phyloP scores from a whole-genome alignment of 208 protist species.

The Trypanosoma lewisi region DNA sequence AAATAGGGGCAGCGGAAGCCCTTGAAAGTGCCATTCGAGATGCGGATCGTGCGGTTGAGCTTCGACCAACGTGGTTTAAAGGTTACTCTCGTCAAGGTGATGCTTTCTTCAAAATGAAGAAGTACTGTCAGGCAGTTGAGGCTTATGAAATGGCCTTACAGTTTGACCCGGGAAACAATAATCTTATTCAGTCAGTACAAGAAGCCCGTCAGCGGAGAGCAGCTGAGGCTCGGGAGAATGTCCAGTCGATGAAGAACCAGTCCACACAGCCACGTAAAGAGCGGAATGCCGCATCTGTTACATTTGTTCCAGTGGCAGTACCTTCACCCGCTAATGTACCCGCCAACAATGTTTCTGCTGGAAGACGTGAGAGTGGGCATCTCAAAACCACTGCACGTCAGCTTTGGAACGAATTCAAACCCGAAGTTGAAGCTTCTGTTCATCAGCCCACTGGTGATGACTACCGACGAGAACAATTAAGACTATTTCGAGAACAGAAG shows the following conservation, averaged over 20 bases:
- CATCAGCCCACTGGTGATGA: constrained; percentile 65
- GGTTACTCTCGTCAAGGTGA: constrained; percentile 91
- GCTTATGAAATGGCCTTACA: constrained; percentile 87
- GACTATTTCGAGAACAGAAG: constrained; percentile 51
- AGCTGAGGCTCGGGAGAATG: constrained; percentile 4
- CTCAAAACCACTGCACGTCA: constrained; percentile 26
- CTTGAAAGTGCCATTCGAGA: constrained; percentile 85
- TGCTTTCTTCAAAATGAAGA: constrained; percentile 77
- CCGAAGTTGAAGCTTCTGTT: constrained; percentile 54
- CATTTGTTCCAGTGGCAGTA: background rate
- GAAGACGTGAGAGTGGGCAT: constrained; percentile 2
- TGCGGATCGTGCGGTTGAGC: constrained; percentile 76
- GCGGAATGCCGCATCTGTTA: constrained; percentile 9
- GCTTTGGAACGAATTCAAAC: constrained; percentile 58
- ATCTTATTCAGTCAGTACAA: constrained; percentile 46
- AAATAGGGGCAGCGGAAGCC: constrained; percentile 44
- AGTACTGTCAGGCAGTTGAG: constrained; percentile 86
- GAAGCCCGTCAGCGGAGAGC: constrained; percentile 44
- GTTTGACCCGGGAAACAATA: constrained; percentile 75
- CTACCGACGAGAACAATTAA: constrained; percentile 69
- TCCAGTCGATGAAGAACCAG: constrained; percentile 11
- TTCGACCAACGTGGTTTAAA: constrained; percentile 93
- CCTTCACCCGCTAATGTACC: background rate
- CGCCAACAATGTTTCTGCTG: background rate
- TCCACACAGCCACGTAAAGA: background rate